Conservation (phyloP, 2,329 filamentous ascomycete genomes). For the Alternaria atra region DNA sequence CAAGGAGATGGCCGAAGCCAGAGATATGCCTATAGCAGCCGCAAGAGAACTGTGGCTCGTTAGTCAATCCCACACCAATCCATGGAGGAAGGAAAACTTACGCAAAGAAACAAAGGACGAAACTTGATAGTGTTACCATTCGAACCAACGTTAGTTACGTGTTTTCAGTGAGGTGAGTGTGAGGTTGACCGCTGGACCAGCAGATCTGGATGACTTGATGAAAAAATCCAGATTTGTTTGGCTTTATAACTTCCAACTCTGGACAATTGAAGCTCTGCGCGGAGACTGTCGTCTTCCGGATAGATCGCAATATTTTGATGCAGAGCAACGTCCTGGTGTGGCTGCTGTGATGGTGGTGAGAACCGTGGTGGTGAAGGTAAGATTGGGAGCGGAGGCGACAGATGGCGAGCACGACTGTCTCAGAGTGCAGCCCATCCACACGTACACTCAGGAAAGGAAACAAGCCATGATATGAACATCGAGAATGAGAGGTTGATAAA, state of each 20-base stretch:
- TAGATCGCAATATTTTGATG: neutral
- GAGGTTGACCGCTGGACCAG: constrained; percentile 1
- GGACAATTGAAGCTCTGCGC: neutral
- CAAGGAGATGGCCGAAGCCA: neutral
- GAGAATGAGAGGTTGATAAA: neutral
- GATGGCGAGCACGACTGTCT: neutral
- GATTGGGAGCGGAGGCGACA: neutral
- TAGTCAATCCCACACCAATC: no score
- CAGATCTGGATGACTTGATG: constrained; percentile 10
- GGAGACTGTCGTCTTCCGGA: neutral
- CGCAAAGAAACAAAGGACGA: neutral
- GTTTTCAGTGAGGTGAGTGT: neutral
- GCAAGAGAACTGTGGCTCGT: neutral
- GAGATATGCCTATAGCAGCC: neutral
- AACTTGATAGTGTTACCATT: neutral
- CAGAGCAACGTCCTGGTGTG: neutral
- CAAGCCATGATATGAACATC: neutral
- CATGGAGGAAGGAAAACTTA: no score
- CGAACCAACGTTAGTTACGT: constrained; percentile 3
- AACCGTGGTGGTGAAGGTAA: neutral
- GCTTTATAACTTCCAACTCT: neutral
- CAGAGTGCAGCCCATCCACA: neutral
- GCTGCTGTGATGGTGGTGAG: neutral
- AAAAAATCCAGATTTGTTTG: neutral
- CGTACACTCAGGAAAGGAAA: neutral